Evolutionary conservation across 768 basidiomycete genomes (phyloP), one percentile per base, ranked within the genome.

Genomic region (Fomitopsis serialis): DNA sequence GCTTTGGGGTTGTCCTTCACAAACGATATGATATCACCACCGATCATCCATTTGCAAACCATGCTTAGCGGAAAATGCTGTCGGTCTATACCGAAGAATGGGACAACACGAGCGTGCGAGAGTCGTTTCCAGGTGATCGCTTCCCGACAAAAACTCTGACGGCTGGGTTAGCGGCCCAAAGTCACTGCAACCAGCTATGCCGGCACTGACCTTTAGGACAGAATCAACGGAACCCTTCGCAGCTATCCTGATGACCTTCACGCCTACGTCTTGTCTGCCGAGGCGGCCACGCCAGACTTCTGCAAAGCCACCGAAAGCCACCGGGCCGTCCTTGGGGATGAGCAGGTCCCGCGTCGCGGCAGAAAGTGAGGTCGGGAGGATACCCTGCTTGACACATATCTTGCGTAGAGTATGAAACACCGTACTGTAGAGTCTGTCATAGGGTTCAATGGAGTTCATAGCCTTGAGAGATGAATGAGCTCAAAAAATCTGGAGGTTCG

Each of bases 121-220:
- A 62, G 49, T 3, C 50, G 29, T 24, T 58, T 59, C 61, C 61
- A 62, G 2, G 59, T 47, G 42, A 53, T 44, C 10, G 56, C 45
- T 34, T 62, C 61, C 19, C 50, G 23, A 25, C 35, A 53, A 24
- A 57, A 53, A 19, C 23, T 32, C 56, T 57, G 19, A 5, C n/a
- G 19, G 32, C 29, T 27, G 23, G 36, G 8, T 3, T 15, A 29
- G 7, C n/a, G 3, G 15, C 9, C 5, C n/a, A 11, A 12, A 15
- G n/a, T 25, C 9, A 27, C 19, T 2, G 32, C n/a, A 22, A 19
- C 6, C 15, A 17, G 15, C 37, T 7, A 8, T 32, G 11, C 11
- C 37, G 7, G 37, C 7, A 19, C 37, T 17, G 2, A 55, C 54
- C 54, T 51, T 48, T 5, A 37, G 37, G 37, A 40, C 37, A 17